Evolutionary conservation across 2,329 filamentous ascomycete genomes (phyloP).

Genomic region (Juglanconis oblonga): DNA sequence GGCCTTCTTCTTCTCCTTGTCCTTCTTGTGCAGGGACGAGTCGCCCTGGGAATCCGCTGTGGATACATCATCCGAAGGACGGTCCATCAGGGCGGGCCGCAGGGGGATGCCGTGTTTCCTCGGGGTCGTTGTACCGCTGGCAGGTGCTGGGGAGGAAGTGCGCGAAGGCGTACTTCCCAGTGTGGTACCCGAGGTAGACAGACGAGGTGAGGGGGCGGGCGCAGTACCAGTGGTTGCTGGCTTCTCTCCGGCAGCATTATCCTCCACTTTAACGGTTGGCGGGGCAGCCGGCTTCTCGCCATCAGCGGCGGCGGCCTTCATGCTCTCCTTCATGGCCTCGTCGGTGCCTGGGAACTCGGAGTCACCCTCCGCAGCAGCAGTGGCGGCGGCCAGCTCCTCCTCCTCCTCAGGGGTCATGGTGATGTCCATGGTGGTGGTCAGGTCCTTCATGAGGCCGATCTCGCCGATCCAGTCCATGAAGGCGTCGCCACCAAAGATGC

Average conservation of each 20-base stretch:
- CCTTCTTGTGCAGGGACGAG: slow-evolving; percentile 70
- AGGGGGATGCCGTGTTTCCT: slow-evolving; percentile 60
- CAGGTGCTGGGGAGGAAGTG: slow-evolving; percentile 37
- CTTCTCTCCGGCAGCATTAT: slow-evolving; percentile 24
- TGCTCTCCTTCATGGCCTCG: slow-evolving; percentile 54
- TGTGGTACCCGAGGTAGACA: slow-evolving; percentile 31
- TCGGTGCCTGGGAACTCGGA: slow-evolving; percentile 56
- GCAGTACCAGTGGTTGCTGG: slow-evolving; percentile 20
- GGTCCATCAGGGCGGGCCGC: slow-evolving; percentile 84
- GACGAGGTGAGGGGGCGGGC: slow-evolving; percentile 30
- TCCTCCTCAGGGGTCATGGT: slow-evolving; percentile 79
- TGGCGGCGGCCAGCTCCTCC: slow-evolving; percentile 49
- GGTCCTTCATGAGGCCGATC: slow-evolving; percentile 97
- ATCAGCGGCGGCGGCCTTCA: slow-evolving; percentile 38
- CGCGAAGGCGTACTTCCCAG: slow-evolving; percentile 35
- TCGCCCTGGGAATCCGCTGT: slow-evolving; percentile 62
- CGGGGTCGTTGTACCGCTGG: slow-evolving; percentile 37
- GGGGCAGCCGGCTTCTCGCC: slow-evolving; percentile 29
- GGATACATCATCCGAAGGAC: slow-evolving; percentile 70
- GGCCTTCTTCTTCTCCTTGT: slow-evolving; percentile 64
- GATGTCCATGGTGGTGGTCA: slow-evolving; percentile 98
- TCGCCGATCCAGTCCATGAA: slow-evolving; percentile 97
- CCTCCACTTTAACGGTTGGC: slow-evolving; percentile 39
- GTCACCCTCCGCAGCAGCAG: slow-evolving; percentile 30
- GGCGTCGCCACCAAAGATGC: slow-evolving; percentile 95